These are phyloP conservation scores for Porodaedalea pini DNA, from an alignment of 1,284 basidiomycete genomes.

Conservation along the genomic window DNA sequence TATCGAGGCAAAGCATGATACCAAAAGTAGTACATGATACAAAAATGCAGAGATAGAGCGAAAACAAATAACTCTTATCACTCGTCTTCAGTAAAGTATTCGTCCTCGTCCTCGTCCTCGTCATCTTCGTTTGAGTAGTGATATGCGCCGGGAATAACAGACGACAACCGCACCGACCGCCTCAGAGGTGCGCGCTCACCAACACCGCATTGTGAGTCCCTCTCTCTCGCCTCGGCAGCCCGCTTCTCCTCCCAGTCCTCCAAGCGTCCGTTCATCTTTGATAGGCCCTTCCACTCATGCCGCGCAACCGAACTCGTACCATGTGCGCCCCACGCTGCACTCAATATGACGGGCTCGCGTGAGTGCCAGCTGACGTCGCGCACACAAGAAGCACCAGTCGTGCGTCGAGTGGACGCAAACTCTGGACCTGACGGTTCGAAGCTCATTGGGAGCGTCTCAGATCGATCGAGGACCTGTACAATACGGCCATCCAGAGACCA, in stretches of 20 bases:
- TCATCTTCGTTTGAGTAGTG: background rate
- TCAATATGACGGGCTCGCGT: conserved; percentile 87
- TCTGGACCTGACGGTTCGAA: conserved; percentile 64
- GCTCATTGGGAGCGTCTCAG: conserved; percentile 68
- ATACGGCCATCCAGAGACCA: conserved; percentile 91
- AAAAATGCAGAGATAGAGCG: background rate
- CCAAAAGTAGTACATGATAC: background rate
- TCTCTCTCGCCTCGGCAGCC: conserved; percentile 28
- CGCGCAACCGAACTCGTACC: conserved; percentile 74
- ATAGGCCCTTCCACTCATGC: conserved; percentile 92
- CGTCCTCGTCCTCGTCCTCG: conserved; percentile 6
- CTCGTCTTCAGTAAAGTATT: background rate
- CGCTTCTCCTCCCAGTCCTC: conserved; percentile 74
- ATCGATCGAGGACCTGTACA: conserved; percentile 82
- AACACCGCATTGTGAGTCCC: background rate
- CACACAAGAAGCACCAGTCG: conserved; percentile 52
- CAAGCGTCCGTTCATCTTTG: conserved; percentile 62
- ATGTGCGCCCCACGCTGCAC: conserved; percentile 75
- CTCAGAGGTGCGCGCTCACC: background rate
- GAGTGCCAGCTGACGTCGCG: conserved; percentile 90
- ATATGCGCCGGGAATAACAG: conserved; percentile 5
- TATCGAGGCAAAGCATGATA: too few relatives aligned
- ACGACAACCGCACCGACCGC: background rate
- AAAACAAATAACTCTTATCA: background rate
- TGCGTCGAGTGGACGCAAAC: conserved; percentile 24